Base-by-base conservation (phyloP, 768 basidiomycete species). In the Cyathus striatus region DNA sequence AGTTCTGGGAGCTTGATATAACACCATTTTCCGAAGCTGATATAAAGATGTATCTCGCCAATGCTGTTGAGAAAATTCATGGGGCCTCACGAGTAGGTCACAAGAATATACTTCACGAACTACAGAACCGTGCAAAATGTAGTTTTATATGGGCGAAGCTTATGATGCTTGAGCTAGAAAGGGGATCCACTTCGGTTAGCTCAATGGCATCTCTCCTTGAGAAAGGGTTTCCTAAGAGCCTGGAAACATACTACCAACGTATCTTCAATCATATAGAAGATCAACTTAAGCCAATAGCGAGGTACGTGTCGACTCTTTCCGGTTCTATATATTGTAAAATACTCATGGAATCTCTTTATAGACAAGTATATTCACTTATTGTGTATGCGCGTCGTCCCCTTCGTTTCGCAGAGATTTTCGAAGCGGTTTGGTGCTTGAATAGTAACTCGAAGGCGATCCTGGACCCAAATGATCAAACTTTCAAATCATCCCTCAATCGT, bases 131-230 rank as follows among this genome's bases (percentile, higher is more conserved):
- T 5, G 63, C 53, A 4, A 46, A 60, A 24, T 52, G 52, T n/a
- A 57, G 58, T 33, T 63, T 61, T 41, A 30, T 63, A 22, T 63
- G 57, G 53, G 61, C 60, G 9, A 43, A 41, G 9, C 38, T 57
- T 20, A 60, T 63, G 55, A 41, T 56, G 5, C 22, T 36, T 5
- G 48, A 45, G 18, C 37, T 63, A 9, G 26, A 43, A 18, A 47
- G 48, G 22, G 47, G 48, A 18, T 37, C 10, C 20, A 37, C 44
- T 21, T 52, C 49, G 33, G 30, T 50, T 39, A 39, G 25, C 17
- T 46, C 55, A 10, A 47, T 61, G 39, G 49, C 47, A 34, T 34
- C 49, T 23, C 46, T 56, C 21, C 38, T 58, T 14, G 22, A 43
- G 27, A 23, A 37, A 7, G 51, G 47, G 9, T 47, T 49, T 22